phyloP scores from a whole-genome alignment of 2,329 filamentous ascomycete species.

The Cladophialophora chaetospira region DNA sequence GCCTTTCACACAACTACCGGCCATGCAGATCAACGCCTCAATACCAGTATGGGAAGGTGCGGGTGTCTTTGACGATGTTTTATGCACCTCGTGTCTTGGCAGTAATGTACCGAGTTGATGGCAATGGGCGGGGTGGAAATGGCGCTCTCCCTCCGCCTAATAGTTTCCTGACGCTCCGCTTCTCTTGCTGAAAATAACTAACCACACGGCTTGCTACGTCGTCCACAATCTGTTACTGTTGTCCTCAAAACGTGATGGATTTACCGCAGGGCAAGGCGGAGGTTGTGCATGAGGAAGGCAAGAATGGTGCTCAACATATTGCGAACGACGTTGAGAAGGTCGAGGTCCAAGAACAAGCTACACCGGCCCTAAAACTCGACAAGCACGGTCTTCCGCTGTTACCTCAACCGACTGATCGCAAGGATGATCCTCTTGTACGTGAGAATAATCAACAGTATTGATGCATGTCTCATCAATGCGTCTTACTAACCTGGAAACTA shows the following conservation, averaged over 20 bases:
- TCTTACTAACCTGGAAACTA: constrained; percentile 32
- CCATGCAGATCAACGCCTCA: neutral
- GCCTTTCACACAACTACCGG: constrained; percentile 7
- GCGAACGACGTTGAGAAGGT: constrained; percentile 4
- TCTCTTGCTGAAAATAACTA: neutral
- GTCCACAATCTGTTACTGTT: too few species aligned
- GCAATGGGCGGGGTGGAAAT: neutral
- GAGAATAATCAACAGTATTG: too few species aligned
- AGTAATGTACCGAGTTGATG: neutral
- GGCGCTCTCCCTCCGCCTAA: neutral
- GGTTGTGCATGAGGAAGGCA: constrained; percentile 12
- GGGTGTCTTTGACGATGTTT: neutral
- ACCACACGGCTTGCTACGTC: too few species aligned
- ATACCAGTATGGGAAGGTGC: neutral
- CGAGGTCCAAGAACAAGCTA: neutral
- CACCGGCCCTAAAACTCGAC: constrained; percentile 26
- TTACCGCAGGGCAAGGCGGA: constrained; percentile 11
- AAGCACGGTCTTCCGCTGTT: constrained; percentile 33
- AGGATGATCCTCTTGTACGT: constrained; percentile 33
- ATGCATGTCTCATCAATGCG: too few species aligned
- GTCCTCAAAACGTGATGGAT: constrained; percentile 3
- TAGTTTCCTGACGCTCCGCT: neutral
- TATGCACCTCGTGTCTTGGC: neutral
- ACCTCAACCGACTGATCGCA: constrained; percentile 32
- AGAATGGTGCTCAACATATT: neutral